Evolutionary conservation across 257 asterid species (phyloP).

Genomic region (Rauvolfia tetraphylla): DNA sequence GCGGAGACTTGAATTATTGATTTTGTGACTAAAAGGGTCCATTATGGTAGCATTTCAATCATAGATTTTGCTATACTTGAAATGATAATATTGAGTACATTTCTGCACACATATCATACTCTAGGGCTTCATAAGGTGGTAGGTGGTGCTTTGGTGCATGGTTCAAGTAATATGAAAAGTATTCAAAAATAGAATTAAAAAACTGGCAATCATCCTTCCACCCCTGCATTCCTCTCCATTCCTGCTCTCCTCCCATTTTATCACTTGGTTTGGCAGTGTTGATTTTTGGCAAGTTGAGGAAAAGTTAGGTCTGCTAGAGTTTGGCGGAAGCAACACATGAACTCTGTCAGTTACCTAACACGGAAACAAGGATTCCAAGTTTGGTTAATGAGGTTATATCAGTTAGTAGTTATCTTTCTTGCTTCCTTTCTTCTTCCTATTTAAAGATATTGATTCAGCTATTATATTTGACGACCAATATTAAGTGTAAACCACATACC

Average conservation of each 20-base stretch:
- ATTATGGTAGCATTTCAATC: neutral
- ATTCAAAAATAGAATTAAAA: neutral
- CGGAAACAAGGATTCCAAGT: neutral
- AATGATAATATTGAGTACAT: neutral
- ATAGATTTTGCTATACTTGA: neutral
- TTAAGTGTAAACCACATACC: neutral
- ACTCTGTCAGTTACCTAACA: neutral
- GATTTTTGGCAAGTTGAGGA: neutral
- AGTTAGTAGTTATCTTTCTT: neutral
- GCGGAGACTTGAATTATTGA: neutral
- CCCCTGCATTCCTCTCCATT: neutral
- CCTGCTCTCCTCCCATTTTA: neutral
- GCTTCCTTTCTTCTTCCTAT: neutral
- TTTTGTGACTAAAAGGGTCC: neutral
- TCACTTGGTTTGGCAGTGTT: neutral
- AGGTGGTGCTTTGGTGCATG: neutral
- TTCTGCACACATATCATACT: neutral
- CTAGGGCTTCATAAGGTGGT: neutral
- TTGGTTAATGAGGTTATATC: neutral
- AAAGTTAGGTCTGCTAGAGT: slow-evolving; percentile 1
- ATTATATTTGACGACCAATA: neutral
- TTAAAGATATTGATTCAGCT: neutral
- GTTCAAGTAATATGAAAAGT: neutral
- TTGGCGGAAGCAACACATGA: neutral
- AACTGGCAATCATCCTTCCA: neutral